Evolutionary conservation across 257 asterid species (phyloP), one percentile per base, ranked within the genome.

Genomic region (Vinca minor): DNA sequence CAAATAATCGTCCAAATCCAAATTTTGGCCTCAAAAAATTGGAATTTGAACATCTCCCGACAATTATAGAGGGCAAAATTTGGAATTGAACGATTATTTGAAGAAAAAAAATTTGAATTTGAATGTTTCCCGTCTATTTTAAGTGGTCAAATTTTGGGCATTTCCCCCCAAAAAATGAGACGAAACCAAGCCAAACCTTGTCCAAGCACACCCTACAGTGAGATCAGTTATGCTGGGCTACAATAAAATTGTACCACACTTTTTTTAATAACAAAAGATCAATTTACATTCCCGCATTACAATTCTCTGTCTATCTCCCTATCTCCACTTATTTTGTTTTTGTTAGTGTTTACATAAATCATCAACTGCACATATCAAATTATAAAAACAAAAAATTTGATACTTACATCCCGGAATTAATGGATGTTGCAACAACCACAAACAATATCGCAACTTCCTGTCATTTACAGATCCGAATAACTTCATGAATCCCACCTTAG

Each of bases 281-380:
- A 62, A 69, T 28, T 39, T 38, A 71, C 70, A 57, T 63, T 47
- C 70, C 65, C 66, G 65, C 44, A 47, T n/a, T 9, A 47, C 13
- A 56, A 3, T 7, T 42, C 64, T 62, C 25, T 34, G 53, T 23
- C 69, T 62, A 66, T n/a, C n/a, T n/a, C n/a, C n/a, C n/a, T n/a
- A n/a, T n/a, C n/a, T n/a, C n/a, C 32, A 10, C 0, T 54, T 34
- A 34, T 34, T 38, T 49, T 32, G n/a, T n/a, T 57, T 60, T 25
- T 11, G 41, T 58, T 39, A 56, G 15, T 56, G 64, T 71, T 38
- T 36, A 71, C 70, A 71, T n/a, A 56, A 34, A 53, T 35, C 46
- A 46, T 38, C 65, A 71, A 57, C 50, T 56, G 31, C 55, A 56
- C 45, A 42, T 0, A 46, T 55, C 36, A 46, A 34, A 25, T 17